Percentiles rank a stretch among this genome's conserved stretches.
Evolutionary conservation across 2,329 filamentous ascomycete genomes (phyloP).

Genomic region (Calonectria montana): DNA sequence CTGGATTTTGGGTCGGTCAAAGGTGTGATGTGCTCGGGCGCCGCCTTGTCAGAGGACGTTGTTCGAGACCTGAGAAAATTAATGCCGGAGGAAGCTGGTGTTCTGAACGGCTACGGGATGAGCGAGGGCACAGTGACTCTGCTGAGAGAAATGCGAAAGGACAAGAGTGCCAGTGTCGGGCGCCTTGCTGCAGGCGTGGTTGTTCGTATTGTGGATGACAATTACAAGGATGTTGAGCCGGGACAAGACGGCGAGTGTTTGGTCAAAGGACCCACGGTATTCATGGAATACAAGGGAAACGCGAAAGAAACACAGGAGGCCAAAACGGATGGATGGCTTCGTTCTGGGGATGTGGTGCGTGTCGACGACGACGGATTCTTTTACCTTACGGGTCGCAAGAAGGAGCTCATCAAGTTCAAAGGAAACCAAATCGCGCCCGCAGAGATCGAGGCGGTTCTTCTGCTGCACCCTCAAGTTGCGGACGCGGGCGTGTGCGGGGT

Average conservation of each 20-base stretch:
- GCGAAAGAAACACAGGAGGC: conserved; percentile 38
- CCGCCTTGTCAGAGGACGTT: conserved; percentile 32
- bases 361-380: conserved; percentile 45
- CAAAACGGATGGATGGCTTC: conserved; percentile 44
- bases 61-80: conserved; percentile 23
- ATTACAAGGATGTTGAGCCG: conserved; percentile 39
- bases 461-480: conserved; percentile 39
- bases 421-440: conserved; percentile 42
- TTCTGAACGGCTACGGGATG: conserved; percentile 42
- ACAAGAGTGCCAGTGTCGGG: conserved; percentile 36
- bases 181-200: conserved; percentile 31
- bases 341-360: conserved; percentile 45
- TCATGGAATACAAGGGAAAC: conserved; percentile 45
- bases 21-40: conserved; percentile 36
- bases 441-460: conserved; percentile 46
- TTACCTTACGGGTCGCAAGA: conserved; percentile 47
- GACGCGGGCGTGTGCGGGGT: conserved; percentile 48
- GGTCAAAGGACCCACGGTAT: conserved; percentile 41
- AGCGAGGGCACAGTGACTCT: conserved; percentile 38
- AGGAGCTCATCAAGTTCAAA: conserved; percentile 39
- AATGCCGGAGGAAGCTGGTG: conserved; percentile 21
- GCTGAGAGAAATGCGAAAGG: conserved; percentile 28
- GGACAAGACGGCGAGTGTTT: conserved; percentile 44
- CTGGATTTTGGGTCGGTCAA: conserved; percentile 30
- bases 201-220: conserved; percentile 45